These are phyloP conservation scores for Monosporozyma unispora DNA, from an alignment of 805 yeast species.

Conservation along the genomic window DNA sequence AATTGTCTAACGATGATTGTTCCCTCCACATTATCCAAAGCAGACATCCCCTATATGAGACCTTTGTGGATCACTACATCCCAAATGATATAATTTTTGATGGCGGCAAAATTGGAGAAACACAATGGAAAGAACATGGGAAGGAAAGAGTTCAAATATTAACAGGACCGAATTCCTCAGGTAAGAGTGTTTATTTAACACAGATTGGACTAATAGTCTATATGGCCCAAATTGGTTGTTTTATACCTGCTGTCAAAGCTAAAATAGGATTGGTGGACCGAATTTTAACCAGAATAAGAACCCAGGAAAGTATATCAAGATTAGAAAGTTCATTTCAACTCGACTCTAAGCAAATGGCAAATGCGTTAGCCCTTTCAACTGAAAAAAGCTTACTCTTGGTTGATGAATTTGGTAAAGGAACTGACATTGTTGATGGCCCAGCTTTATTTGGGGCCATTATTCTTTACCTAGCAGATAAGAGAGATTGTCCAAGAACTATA, in stretches of 20 bases:
- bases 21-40: slow-evolving; percentile 33
- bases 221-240: slow-evolving; percentile 47
- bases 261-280: slow-evolving; percentile 40
- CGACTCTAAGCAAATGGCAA: slow-evolving; percentile 39
- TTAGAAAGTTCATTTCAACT: slow-evolving; percentile 42
- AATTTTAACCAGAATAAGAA: slow-evolving; percentile 37
- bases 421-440: slow-evolving; percentile 40
- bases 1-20: slow-evolving; percentile 18
- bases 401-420: slow-evolving; percentile 50
- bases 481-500: slow-evolving; percentile 23
- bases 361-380: slow-evolving; percentile 34
- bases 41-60: slow-evolving; percentile 41
- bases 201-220: slow-evolving; percentile 42
- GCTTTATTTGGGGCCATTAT: slow-evolving; percentile 36
- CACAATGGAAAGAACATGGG: slow-evolving; percentile 8
- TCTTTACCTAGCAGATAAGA: slow-evolving; percentile 13
- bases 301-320: slow-evolving; percentile 34
- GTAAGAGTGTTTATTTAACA: slow-evolving; percentile 43
- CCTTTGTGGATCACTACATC: slow-evolving; percentile 31
- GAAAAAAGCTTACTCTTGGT: slow-evolving; percentile 37
- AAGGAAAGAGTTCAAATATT: slow-evolving; percentile 31
- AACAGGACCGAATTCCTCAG: slow-evolving; percentile 45
- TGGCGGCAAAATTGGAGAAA: slow-evolving; percentile 14
- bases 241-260: slow-evolving; percentile 43
- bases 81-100: slow-evolving; percentile 34